Evolutionary conservation across 306 rosid species (phyloP).

Genomic region (Quercus dentata): DNA sequence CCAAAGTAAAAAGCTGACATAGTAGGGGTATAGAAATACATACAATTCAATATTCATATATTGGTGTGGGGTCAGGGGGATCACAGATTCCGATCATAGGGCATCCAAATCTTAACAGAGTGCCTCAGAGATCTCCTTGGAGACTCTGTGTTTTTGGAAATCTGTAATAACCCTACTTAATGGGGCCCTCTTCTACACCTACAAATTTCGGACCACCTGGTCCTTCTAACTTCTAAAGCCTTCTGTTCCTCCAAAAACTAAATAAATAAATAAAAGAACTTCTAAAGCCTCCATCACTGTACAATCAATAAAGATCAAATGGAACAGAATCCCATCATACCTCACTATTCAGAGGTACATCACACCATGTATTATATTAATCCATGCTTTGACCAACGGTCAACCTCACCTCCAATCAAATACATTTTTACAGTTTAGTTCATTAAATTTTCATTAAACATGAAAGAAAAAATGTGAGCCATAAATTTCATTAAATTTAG

Average conservation of each 20-base stretch:
- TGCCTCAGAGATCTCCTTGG: slow-evolving; percentile 33
- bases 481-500: too few relatives aligned
- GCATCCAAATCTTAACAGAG: slow-evolving; percentile 39
- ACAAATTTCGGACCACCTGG: too few relatives aligned
- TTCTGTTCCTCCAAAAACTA: too few relatives aligned
- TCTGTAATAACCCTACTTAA: too few relatives aligned
- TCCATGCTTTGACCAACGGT: too few relatives aligned
- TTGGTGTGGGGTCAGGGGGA: not conserved
- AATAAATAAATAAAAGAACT: too few relatives aligned
- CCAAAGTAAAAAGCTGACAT: slow-evolving; percentile 13
- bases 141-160: slow-evolving; percentile 14
- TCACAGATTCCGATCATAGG: slow-evolving; percentile 42
- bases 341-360: not conserved
- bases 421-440: not conserved
- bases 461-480: too few relatives aligned
- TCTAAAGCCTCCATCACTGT: too few relatives aligned
- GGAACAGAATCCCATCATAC: not conserved
- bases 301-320: too few relatives aligned
- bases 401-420: not conserved
- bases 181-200: too few relatives aligned
- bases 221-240: too few relatives aligned
- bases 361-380: not conserved
- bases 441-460: too few relatives aligned
- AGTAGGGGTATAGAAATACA: not conserved
- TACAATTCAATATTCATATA: not conserved